A percentile compares a stretch with the other conserved stretches of the same genome.
Conservation (phyloP, 176 grass and related monocot species). For the Phoenix roebelenii region DNA sequence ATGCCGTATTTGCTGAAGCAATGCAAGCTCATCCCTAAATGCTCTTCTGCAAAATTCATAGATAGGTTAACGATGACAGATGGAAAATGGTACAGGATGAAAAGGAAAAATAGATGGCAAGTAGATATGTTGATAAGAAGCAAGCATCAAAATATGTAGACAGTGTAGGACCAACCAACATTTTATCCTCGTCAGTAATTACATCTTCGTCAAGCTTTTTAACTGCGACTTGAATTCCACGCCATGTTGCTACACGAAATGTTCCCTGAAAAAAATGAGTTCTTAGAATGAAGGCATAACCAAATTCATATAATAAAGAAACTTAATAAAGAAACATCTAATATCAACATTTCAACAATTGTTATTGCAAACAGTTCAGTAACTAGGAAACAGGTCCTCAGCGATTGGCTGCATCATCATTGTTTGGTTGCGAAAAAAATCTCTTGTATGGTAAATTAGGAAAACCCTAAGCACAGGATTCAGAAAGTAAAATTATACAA, state of each 20-base stretch:
- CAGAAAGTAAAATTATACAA: too few species aligned
- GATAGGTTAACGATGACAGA: slow-evolving; percentile 20
- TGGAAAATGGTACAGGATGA: not conserved
- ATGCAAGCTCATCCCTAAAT: slow-evolving; percentile 87
- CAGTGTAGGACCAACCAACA: slow-evolving; percentile 61
- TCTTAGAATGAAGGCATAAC: too few species aligned
- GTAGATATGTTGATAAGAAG: slow-evolving; percentile 9
- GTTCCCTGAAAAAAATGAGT: slow-evolving; percentile 60
- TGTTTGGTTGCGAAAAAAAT: too few species aligned
- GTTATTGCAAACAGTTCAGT: too few species aligned
- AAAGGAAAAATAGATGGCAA: slow-evolving; percentile 2
- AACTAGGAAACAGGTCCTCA: too few species aligned
- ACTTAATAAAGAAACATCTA: too few species aligned
- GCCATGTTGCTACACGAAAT: slow-evolving; percentile 81
- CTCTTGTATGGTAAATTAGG: too few species aligned
- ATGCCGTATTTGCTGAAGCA: slow-evolving; percentile 88
- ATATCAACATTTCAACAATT: too few species aligned
- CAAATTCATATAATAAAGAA: too few species aligned
- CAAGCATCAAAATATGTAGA: slow-evolving; percentile 16
- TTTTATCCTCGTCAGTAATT: slow-evolving; percentile 70
- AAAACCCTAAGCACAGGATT: too few species aligned
- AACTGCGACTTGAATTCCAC: slow-evolving; percentile 80
- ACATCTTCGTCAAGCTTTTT: slow-evolving; percentile 85
- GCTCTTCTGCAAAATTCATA: slow-evolving; percentile 40
- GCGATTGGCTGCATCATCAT: too few species aligned